Percentiles rank a stretch among this genome's conserved stretches.
phyloP scores from a whole-genome alignment of 306 rosid species.

The Cucumis hystrix region DNA sequence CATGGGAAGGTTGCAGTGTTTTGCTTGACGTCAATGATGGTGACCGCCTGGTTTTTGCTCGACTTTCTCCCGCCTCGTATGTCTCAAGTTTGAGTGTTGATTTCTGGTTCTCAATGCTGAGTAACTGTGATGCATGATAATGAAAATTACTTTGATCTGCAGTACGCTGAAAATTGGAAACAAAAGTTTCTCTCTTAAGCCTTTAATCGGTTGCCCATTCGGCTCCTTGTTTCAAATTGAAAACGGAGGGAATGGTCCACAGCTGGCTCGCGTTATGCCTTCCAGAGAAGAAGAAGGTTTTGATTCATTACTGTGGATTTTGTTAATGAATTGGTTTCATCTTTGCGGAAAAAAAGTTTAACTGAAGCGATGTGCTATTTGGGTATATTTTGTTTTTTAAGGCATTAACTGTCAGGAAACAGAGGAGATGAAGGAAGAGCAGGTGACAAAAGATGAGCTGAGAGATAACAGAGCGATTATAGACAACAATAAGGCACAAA shows the following conservation, averaged over 20 bases:
- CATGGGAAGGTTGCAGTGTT: slow-evolving; percentile 91
- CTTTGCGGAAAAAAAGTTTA: not conserved
- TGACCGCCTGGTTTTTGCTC: slow-evolving; percentile 85
- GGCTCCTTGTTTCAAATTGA: slow-evolving; percentile 80
- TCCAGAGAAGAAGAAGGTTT: slow-evolving; percentile 37
- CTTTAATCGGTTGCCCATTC: slow-evolving; percentile 57
- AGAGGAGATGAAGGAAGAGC: slow-evolving; percentile 17
- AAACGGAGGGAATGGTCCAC: slow-evolving; percentile 31
- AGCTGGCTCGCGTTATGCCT: slow-evolving; percentile 29
- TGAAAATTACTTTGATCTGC: slow-evolving; percentile 7
- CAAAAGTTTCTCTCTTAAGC: slow-evolving; percentile 56
- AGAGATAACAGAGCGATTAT: slow-evolving; percentile 62
- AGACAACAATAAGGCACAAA: slow-evolving; percentile 81
- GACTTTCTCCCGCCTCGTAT: slow-evolving; percentile 65
- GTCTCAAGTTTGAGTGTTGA: slow-evolving; percentile 2
- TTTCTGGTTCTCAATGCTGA: not conserved
- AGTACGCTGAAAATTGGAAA: slow-evolving; percentile 85
- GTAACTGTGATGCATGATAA: not conserved
- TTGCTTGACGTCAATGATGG: slow-evolving; percentile 89
- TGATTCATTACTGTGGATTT: not conserved
- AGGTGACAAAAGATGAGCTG: slow-evolving; percentile 24
- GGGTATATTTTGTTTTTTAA: not conserved
- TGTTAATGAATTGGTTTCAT: not conserved
- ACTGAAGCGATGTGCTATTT: not conserved
- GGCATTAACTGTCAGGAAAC: slow-evolving; percentile 26